These are phyloP conservation scores for Saraca asoca DNA, from an alignment of 331 rosid species.

Conservation along the genomic window DNA sequence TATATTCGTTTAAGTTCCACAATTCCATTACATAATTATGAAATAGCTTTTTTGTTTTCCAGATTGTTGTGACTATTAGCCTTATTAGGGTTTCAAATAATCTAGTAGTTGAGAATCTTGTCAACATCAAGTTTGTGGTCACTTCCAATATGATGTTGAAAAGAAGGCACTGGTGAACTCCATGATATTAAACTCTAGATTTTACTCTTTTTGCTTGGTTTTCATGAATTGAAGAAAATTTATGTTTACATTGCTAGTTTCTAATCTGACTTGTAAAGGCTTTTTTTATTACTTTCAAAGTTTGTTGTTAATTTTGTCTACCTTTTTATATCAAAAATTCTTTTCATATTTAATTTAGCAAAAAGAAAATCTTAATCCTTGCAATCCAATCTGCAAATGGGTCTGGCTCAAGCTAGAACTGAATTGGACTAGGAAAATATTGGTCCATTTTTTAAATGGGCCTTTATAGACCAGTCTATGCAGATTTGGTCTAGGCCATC, in stretches of 20 bases:
- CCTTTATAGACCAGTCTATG: too few species aligned
- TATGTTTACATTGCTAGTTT: not conserved
- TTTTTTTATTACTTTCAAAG: not conserved
- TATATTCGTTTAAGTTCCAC: too few species aligned
- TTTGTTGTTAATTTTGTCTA: too few species aligned
- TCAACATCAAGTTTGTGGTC: constrained; percentile 83
- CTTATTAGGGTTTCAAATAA: constrained; percentile 74
- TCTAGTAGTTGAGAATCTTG: constrained; percentile 90
- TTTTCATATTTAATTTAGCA: too few species aligned
- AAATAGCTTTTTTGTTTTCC: constrained; percentile 78
- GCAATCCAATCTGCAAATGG: too few species aligned
- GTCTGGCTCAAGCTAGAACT: too few species aligned
- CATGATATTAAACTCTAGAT: not conserved
- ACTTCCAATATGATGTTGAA: constrained; percentile 90
- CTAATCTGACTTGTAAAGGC: not conserved
- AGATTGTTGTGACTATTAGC: constrained; percentile 63
- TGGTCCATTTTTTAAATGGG: too few species aligned
- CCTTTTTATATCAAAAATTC: too few species aligned
- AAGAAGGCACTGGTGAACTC: constrained; percentile 44
- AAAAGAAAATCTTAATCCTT: too few species aligned
- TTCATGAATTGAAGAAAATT: not conserved
- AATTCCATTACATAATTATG: constrained; percentile 66
- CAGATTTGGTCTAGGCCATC: too few species aligned
- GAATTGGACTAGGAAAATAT: too few species aligned
- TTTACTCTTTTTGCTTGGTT: not conserved